Conservation (phyloP, 345 rosid genomes). For the Brassica cretica region DNA sequence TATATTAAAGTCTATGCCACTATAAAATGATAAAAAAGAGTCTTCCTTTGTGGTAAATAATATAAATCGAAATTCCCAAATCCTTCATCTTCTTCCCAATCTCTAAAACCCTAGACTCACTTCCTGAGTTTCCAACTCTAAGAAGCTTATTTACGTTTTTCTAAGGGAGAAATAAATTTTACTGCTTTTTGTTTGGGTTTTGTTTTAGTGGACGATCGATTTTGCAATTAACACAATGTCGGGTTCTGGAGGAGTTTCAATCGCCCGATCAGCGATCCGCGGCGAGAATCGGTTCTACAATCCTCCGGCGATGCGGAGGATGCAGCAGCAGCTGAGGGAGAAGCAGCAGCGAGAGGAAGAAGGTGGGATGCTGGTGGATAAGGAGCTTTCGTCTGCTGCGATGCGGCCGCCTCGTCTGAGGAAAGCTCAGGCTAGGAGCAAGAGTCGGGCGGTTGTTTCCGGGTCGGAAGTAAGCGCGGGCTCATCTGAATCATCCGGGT, state of each 20-base stretch:
- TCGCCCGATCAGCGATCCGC: conserved; percentile 40
- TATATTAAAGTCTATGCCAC: conserved; percentile 13
- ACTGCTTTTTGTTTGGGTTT: background rate
- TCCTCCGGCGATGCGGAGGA: conserved; percentile 53
- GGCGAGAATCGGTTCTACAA: conserved; percentile 56
- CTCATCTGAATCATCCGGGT: conserved; percentile 45
- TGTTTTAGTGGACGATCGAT: conserved; percentile 2
- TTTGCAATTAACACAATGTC: conserved; percentile 39
- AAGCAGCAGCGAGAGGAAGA: conserved; percentile 38
- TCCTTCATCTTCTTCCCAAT: conserved; percentile 26
- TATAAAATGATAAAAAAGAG: conserved; percentile 22
- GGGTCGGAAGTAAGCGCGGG: conserved; percentile 43
- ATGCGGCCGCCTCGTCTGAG: conserved; percentile 18
- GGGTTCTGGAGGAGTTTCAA: conserved; percentile 48
- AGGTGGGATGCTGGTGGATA: conserved; percentile 24
- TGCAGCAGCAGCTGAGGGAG: conserved; percentile 41
- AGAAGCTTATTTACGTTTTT: background rate
- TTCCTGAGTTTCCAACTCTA: background rate
- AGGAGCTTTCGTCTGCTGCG: conserved; percentile 6
- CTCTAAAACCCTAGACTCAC: conserved; percentile 49
- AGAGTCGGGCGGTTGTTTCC: conserved; percentile 34
- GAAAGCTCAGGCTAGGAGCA: conserved; percentile 30
- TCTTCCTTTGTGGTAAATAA: conserved; percentile 8
- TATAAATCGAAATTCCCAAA: conserved; percentile 16
- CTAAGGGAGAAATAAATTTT: background rate